Conservation (phyloP, 2,329 filamentous ascomycete genomes). For the Arthroderma sp. region DNA sequence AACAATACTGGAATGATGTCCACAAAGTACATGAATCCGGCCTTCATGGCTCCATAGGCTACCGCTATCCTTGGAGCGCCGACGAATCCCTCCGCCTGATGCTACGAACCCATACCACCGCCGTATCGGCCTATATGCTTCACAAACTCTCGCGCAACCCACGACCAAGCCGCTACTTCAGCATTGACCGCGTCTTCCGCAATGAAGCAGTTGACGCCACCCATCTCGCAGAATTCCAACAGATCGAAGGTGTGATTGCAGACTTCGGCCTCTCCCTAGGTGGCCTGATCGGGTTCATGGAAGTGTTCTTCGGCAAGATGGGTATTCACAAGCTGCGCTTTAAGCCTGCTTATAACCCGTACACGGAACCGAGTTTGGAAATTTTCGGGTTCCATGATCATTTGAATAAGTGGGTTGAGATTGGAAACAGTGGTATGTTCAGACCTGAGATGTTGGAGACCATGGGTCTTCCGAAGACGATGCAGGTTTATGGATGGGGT, state of each 20-base stretch:
- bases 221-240: slow-evolving; percentile 95
- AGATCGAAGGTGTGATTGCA: slow-evolving; percentile 95
- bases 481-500: slow-evolving; percentile 91
- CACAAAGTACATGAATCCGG: slow-evolving; percentile 77
- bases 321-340: slow-evolving; percentile 76
- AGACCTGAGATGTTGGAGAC: slow-evolving; percentile 90
- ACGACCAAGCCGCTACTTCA: slow-evolving; percentile 89
- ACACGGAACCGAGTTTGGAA: slow-evolving; percentile 95
- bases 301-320: slow-evolving; percentile 93
- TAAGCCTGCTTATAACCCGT: slow-evolving; percentile 94
- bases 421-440: slow-evolving; percentile 98
- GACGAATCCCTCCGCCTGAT: slow-evolving; percentile 80
- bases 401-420: slow-evolving; percentile 83
- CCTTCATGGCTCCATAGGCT: slow-evolving; percentile 89
- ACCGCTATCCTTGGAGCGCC: slow-evolving; percentile 84
- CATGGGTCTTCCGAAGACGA: slow-evolving; percentile 83
- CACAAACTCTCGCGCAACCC: slow-evolving; percentile 76
- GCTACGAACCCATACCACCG: slow-evolving; percentile 89
- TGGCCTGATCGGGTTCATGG: slow-evolving; percentile 86
- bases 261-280: slow-evolving; percentile 89
- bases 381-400: slow-evolving; percentile 93
- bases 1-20: slow-evolving; percentile 79
- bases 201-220: slow-evolving; percentile 97
- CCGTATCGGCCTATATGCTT: slow-evolving; percentile 79
- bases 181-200: slow-evolving; percentile 93